A percentile compares a stretch with the other conserved stretches of the same genome.
Conservation (phyloP, 176 grass and related monocot genomes). For the Triticum monococcum region DNA sequence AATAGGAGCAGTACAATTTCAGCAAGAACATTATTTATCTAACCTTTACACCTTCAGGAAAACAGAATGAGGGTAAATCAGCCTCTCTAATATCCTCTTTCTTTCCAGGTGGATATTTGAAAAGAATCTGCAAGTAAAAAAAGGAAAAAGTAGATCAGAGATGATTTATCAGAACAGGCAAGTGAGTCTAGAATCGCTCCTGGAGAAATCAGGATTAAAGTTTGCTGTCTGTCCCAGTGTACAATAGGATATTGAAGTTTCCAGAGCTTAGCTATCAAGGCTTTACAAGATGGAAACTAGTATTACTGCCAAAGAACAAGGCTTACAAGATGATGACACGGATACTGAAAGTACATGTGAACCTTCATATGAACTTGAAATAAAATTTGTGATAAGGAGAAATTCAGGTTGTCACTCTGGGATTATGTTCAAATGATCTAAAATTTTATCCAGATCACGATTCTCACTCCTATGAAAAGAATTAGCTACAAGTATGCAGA, state of each 20-base stretch:
- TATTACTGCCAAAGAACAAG: not conserved
- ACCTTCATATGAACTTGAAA: not conserved
- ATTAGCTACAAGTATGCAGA: not conserved
- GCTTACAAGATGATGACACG: constrained; percentile 10
- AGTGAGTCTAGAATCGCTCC: not conserved
- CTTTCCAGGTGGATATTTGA: constrained; percentile 94
- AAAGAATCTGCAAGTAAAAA: constrained; percentile 80
- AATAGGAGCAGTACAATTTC: constrained; percentile 6
- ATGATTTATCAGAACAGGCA: constrained; percentile 12
- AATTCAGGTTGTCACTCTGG: not conserved
- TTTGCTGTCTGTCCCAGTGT: not conserved
- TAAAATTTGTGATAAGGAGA: not conserved
- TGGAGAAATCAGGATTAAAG: constrained; percentile 22
- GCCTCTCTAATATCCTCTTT: constrained; percentile 63
- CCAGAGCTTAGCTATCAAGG: not conserved
- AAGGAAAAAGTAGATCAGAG: not conserved
- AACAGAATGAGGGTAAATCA: constrained; percentile 94
- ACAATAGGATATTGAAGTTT: not conserved
- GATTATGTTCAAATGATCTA: not conserved
- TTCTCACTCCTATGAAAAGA: not conserved
- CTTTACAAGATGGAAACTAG: not conserved
- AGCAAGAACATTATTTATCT: constrained; percentile 25
- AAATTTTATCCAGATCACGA: not conserved
- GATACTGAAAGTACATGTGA: not conserved
- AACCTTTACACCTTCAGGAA: constrained; percentile 98